Evolutionary conservation across 495 filamentous ascomycete species (phyloP).

Genomic region (Penicilliopsis zonata): DNA sequence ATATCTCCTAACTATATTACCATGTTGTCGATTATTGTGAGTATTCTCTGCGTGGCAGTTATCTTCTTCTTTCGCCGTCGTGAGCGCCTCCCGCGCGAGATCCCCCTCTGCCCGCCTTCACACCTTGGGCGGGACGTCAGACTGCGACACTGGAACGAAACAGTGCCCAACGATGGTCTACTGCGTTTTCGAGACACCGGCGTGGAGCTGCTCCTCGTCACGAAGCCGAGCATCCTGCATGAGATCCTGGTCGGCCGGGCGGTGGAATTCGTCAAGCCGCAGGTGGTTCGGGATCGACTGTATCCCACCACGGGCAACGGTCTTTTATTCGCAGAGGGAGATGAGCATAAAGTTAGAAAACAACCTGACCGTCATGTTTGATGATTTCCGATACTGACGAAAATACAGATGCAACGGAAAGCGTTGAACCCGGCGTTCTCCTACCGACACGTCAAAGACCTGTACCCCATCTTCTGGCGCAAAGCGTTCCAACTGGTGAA

Average conservation of each 20-base stretch:
- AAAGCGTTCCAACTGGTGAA: conserved; percentile 46
- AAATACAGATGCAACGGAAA: conserved; percentile 49
- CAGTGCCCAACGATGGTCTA: conserved; percentile 67
- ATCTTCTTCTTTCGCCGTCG: no score
- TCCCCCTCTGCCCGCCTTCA: no score
- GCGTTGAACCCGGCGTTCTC: conserved; percentile 75
- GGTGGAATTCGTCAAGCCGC: conserved; percentile 74
- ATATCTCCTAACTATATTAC: no score
- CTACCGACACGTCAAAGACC: conserved; percentile 74
- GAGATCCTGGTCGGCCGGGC: conserved; percentile 55
- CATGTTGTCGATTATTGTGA: no score
- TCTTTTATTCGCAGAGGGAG: conserved; percentile 71
- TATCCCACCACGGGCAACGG: conserved; percentile 62
- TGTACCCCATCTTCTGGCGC: conserved; percentile 75
- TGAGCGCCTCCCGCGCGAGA: no score
- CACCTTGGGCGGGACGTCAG: no score
- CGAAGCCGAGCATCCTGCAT: conserved; percentile 49
- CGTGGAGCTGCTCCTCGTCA: conserved; percentile 54
- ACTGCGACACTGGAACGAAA: conserved; percentile 51
- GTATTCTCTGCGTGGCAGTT: no score
- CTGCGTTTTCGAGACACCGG: conserved; percentile 57
- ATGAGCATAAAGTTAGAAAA: conserved; percentile 56
- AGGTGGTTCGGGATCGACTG: conserved; percentile 39
- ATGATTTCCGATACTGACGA: not conserved
- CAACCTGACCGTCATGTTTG: not conserved